Evolutionary conservation across 371 early-diverging fungal species (phyloP).

Genomic region (Coemansia sp.): DNA sequence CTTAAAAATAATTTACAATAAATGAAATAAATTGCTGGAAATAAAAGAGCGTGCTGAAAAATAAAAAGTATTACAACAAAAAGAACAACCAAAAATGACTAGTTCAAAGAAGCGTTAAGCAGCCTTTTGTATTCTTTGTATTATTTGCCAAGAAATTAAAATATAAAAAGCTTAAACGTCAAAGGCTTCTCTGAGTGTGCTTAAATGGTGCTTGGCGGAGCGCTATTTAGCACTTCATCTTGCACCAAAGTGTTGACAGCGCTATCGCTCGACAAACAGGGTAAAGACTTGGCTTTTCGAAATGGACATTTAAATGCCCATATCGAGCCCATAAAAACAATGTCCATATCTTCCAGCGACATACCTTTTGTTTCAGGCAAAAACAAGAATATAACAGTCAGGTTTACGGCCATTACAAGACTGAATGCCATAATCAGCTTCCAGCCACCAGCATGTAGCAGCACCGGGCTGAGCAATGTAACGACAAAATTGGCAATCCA

Average conservation of each 20-base stretch:
- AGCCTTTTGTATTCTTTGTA: not conserved
- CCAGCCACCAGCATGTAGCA: constrained; percentile 61
- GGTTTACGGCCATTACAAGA: constrained; percentile 58
- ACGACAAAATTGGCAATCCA: constrained; percentile 78
- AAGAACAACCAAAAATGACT: not conserved
- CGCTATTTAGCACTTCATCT: not conserved
- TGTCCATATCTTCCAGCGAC: constrained; percentile 73
- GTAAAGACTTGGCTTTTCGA: not conserved
- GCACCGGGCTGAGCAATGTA: constrained; percentile 61
- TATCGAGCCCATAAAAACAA: constrained; percentile 52
- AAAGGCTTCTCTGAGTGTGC: no score
- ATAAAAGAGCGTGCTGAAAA: not conserved
- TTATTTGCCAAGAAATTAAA: not conserved
- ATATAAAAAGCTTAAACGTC: no score
- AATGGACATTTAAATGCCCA: constrained; percentile 24
- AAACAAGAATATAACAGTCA: constrained; percentile 60
- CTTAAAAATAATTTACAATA: not conserved
- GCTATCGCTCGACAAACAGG: not conserved
- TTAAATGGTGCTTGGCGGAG: not conserved
- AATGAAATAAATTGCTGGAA: not conserved
- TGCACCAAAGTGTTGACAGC: not conserved
- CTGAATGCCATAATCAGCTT: constrained; percentile 65
- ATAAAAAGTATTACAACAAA: not conserved
- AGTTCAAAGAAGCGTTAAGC: not conserved
- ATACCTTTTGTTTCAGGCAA: constrained; percentile 81